Evolutionary conservation across 768 basidiomycete species (phyloP).

Genomic region (Suillus variegatus): DNA sequence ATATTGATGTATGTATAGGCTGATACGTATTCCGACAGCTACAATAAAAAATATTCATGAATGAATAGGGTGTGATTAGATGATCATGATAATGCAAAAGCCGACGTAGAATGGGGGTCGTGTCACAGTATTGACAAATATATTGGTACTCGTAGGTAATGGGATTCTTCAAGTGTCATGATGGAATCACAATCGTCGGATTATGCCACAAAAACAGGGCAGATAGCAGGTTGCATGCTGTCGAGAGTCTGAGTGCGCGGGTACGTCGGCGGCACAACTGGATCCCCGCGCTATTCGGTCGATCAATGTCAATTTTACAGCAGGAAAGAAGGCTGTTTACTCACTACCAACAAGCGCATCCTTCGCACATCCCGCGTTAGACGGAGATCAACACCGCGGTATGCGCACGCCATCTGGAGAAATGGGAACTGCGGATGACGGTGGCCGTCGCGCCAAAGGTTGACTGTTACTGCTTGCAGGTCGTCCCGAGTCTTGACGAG

Average conservation of each 20-base stretch:
- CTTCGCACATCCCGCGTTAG: conserved; percentile 50
- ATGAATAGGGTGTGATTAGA: conserved; percentile 2
- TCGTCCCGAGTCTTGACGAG: conserved; percentile 46
- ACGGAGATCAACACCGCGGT: conserved; percentile 55
- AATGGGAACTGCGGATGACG: conserved; percentile 50
- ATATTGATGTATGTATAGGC: not conserved
- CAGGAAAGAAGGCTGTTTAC: conserved; percentile 23
- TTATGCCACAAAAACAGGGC: conserved; percentile 7
- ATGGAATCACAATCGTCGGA: not conserved
- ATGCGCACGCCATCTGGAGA: conserved; percentile 66
- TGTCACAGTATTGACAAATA: not conserved
- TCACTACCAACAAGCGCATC: conserved; percentile 55
- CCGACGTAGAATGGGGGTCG: not conserved
- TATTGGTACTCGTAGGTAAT: not conserved
- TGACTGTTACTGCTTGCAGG: conserved; percentile 52
- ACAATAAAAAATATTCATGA: not conserved
- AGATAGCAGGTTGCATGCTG: conserved; percentile 10
- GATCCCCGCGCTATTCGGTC: conserved; percentile 19
- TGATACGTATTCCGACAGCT: not conserved
- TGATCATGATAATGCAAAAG: not conserved
- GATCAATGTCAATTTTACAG: not conserved
- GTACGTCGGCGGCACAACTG: conserved; percentile 18
- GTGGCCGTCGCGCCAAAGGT: conserved; percentile 54
- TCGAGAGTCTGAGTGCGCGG: conserved; percentile 19
- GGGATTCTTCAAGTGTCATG: not conserved